Evolutionary conservation across 306 rosid genomes (phyloP), one percentile per base, ranked within the genome.

Genomic region (Medicago lupulina): DNA sequence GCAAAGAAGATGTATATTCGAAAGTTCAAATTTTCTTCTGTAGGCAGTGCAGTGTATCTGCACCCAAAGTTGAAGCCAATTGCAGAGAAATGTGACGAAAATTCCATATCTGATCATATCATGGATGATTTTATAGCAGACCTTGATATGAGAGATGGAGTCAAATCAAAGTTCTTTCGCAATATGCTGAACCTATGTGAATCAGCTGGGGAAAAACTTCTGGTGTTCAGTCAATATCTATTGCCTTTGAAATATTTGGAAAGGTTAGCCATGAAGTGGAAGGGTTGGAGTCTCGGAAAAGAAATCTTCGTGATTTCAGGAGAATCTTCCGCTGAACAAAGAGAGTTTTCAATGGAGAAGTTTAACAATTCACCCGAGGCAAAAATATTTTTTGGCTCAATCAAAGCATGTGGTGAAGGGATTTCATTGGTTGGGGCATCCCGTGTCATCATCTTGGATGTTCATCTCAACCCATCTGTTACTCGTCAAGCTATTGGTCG

Each of bases 361-460:
- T 92, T 95, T 57, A 95, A 92, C 78, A 89, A 80, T 61, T 87
- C 97, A 1, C 77, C 92, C 9, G 83, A 85, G 54, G 97, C 99
- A 6, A 87, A 77, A 83, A 86, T 95, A 40, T 92, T 95, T 82
- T 92, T 95, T 82, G 99, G 99, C 75, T 95, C 99, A 4, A 95
- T 95, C 62, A 95, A 95, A 86, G 99, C 99, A 2, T 95, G 99
- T 50, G 99, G 99, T 23, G 99, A 95, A 81, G 99, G 99, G 9
- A 95, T 95, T 57, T 95, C 99, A 15, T 71, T 92, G 77, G 97
- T 95, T 60, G 99, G 99, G 55, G 99, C 99, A 25, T 95, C 99
- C 9, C 95, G 97, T 17, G 71, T 95, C 18, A 76, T 95, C 13
- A 85, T 95, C 15, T 75, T 95, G 79, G 98, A 95, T 60, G 91